Conservation (phyloP, 345 rosid species). For the Anacardium occidentale region DNA sequence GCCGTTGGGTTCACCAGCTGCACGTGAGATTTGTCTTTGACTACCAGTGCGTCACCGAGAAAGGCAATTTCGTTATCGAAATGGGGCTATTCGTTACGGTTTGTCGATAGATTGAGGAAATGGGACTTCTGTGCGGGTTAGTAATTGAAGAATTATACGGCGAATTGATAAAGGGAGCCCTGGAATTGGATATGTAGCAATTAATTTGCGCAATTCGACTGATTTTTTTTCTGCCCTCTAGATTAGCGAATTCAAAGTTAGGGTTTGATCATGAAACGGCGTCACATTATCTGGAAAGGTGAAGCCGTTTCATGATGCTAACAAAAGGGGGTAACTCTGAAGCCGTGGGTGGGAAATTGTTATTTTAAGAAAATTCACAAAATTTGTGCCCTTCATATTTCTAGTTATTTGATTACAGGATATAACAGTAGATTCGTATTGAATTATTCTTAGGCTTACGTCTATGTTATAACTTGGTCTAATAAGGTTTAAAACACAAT, state of each 20-base stretch:
- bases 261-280: background rate
- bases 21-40: conserved; percentile 23
- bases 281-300: background rate
- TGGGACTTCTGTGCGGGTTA: conserved; percentile 18
- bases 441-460: no score
- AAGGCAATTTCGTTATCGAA: conserved; percentile 33
- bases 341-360: no score
- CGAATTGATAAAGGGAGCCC: conserved; percentile 8
- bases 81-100: conserved; percentile 24
- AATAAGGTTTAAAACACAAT: no score
- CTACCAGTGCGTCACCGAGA: conserved; percentile 41
- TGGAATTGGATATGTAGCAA: conserved; percentile 24
- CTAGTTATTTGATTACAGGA: no score
- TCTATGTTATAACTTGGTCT: no score
- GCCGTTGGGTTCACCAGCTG: conserved; percentile 29
- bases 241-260: background rate
- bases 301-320: no score
- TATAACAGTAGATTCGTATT: no score
- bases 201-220: background rate
- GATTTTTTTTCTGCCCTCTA: background rate
- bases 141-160: conserved; percentile 20
- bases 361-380: no score
- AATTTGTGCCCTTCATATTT: no score
- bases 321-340: no score
- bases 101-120: conserved; percentile 16